Conservation (phyloP, 257 asterid species). For the Solanum infundibuliforme region DNA sequence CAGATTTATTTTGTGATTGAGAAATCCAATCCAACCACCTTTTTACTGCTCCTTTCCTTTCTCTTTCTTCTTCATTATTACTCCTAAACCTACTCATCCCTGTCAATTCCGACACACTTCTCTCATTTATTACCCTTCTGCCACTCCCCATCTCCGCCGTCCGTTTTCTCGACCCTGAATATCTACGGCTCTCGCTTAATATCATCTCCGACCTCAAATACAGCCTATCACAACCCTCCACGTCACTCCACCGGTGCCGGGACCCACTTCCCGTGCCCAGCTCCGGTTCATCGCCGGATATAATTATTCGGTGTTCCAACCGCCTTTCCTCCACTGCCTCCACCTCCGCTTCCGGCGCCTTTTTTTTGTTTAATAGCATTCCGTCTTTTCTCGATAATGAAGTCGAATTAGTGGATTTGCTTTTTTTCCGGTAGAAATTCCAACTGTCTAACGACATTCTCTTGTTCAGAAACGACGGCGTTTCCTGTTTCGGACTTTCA, state of each 20-base stretch:
- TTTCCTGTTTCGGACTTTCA: constrained; percentile 18
- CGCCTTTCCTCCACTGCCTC: constrained; percentile 29
- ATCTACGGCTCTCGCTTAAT: constrained; percentile 18
- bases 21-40: constrained; percentile 89
- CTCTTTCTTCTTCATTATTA: constrained; percentile 23
- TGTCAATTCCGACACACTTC: constrained; percentile 85
- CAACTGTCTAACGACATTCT: constrained; percentile 66
- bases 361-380: constrained; percentile 16
- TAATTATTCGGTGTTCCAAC: constrained; percentile 66
- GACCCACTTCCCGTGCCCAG: neutral
- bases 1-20: constrained; percentile 24
- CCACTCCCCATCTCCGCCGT: constrained; percentile 17
- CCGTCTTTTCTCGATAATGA: neutral
- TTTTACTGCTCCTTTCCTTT: constrained; percentile 31
- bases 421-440: constrained; percentile 12
- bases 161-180: constrained; percentile 2
- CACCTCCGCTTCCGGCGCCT: constrained; percentile 36
- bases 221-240: constrained; percentile 40
- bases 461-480: neutral
- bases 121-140: constrained; percentile 42
- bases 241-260: constrained; percentile 65
- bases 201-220: constrained; percentile 34
- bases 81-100: constrained; percentile 66
- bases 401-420: neutral
- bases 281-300: constrained; percentile 17